A percentile compares a stretch with the other conserved stretches of the same genome.
These are phyloP conservation scores for Pythium insidiosum DNA, from an alignment of 352 stramenopile species.

Conservation along the genomic window DNA sequence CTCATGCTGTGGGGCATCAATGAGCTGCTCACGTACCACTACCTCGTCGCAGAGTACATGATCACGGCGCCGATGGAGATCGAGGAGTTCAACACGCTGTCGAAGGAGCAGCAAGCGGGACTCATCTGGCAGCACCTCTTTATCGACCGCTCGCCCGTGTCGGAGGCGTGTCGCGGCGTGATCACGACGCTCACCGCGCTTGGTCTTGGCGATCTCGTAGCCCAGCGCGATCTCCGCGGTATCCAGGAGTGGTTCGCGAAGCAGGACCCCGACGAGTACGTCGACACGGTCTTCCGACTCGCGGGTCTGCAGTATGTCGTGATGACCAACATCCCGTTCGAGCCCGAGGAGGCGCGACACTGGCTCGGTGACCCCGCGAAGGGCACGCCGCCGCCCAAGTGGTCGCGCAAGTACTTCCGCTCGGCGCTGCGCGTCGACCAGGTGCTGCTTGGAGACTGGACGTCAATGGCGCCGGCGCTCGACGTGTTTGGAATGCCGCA, in stretches of 20 bases:
- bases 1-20: constrained; percentile 92
- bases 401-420: constrained; percentile 72
- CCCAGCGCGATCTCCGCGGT: constrained; percentile 59
- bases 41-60: constrained; percentile 92
- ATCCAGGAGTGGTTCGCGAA: constrained; percentile 82
- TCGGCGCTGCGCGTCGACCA: constrained; percentile 90
- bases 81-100: constrained; percentile 74
- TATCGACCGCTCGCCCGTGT: constrained; percentile 79
- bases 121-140: constrained; percentile 91
- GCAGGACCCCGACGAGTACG: constrained; percentile 62
- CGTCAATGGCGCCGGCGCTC: constrained; percentile 57
- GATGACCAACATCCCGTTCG: constrained; percentile 95
- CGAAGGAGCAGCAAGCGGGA: constrained; percentile 72
- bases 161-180: constrained; percentile 87
- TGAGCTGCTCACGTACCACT: constrained; percentile 94
- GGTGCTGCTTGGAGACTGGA: constrained; percentile 81
- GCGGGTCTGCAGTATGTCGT: constrained; percentile 85
- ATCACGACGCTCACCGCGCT: constrained; percentile 83
- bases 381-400: constrained; percentile 29
- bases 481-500: constrained; percentile 41
- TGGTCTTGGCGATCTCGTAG: constrained; percentile 56
- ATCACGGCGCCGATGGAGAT: constrained; percentile 76
- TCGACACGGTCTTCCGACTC: constrained; percentile 65
- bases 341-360: constrained; percentile 41
- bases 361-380: constrained; percentile 36